Conservation (phyloP, 2,329 filamentous ascomycete genomes). For the Plenodomus lindquistii region DNA sequence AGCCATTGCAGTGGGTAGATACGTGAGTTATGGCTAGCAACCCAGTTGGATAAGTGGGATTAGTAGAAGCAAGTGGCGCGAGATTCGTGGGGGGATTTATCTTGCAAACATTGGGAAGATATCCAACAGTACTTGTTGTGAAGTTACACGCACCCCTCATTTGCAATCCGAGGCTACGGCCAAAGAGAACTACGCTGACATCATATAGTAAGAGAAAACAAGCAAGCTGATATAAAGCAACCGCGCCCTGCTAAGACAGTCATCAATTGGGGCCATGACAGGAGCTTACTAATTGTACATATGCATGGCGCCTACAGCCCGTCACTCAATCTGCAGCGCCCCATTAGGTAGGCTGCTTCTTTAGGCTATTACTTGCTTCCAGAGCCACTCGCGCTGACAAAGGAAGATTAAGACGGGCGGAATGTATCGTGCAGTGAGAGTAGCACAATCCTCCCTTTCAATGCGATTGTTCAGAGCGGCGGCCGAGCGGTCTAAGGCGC, state of each 20-base stretch:
- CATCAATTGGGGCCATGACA: neutral
- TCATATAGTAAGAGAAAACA: neutral
- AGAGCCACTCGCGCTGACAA: neutral
- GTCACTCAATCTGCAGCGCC: neutral
- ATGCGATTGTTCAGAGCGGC: neutral
- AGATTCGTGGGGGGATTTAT: neutral
- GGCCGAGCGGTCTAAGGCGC: neutral
- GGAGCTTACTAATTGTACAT: neutral
- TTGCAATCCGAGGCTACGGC: neutral
- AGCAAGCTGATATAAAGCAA: neutral
- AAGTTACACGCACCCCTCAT: neutral
- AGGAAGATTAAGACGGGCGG: neutral
- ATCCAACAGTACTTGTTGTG: neutral
- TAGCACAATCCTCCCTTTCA: neutral
- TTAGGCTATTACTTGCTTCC: neutral
- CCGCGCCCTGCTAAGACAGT: neutral
- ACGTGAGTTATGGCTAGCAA: no score
- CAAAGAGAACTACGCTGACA: neutral
- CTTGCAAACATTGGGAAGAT: neutral
- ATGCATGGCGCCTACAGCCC: neutral
- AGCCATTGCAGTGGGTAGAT: conserved; percentile 3
- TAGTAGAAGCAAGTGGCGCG: neutral
- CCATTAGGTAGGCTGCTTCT: neutral
- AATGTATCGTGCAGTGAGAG: neutral
- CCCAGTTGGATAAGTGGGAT: no score